Evolutionary conservation across 768 basidiomycete species (phyloP), one percentile per base, ranked within the genome.

Genomic region (Neoboletus subvelutipes): DNA sequence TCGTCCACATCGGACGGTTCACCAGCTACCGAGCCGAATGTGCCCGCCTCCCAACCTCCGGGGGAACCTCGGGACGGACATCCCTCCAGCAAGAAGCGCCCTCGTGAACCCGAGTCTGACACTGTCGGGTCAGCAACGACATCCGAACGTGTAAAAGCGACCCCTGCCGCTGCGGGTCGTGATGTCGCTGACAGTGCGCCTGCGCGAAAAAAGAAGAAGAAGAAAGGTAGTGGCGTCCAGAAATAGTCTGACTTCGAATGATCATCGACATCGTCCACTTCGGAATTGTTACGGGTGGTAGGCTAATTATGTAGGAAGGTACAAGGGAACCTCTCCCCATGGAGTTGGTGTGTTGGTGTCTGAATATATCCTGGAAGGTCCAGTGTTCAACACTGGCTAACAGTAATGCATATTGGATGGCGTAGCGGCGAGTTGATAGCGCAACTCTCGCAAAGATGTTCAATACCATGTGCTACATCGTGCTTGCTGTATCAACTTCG

Each of bases 141-240:
- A 1, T 18, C 57, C 3, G 31, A 57, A 45, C 45, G 2, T 33
- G 20, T n/a, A 5, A 45, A 45, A 36, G 5, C 4, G 34, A 47
- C 34, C 3, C 11, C 22, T 5, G 31, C 20, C 10, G 28, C 41
- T 1, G 17, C 18, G 10, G 46, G 22, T 18, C 43, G 11, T 13
- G 42, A 34, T 15, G 37, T 5, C 6, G 24, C 28, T 5, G 54
- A 55, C 3, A 36, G 52, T 12, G 60, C 56, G 6, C 58, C 59
- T 0, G 57, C 63, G 1, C 63, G 61, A 17, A 71, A 70, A 29
- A 68, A 59, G 55, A 65, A 58, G 57, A 66, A 62, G 13, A 58
- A 62, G 20, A 63, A 55, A 37, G 43, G 5, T 9, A 26, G 34
- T n/a, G 13, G 20, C 33, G 2, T 4, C 4, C 51, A 31, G 42